A percentile compares a stretch with the other conserved stretches of the same genome.
Conservation (phyloP, 306 rosid species). For the Bauhinia variegata region DNA sequence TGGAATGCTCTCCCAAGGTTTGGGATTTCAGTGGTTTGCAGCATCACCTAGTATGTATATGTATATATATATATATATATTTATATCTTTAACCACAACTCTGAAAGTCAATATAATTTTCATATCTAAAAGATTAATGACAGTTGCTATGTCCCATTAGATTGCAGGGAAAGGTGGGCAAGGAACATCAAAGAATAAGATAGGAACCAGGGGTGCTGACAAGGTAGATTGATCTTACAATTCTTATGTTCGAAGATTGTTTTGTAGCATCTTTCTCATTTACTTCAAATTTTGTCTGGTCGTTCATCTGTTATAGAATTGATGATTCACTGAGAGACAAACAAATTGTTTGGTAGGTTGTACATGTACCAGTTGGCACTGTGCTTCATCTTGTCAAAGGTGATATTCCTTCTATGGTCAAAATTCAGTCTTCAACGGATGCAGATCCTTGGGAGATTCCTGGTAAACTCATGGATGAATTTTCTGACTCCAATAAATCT, state of each 20-base stretch:
- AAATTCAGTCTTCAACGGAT: constrained; percentile 48
- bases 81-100: constrained; percentile 26
- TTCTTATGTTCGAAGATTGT: constrained; percentile 17
- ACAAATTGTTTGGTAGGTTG: constrained; percentile 52
- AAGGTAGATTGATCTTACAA: constrained; percentile 54
- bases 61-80: no score
- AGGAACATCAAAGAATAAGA: constrained; percentile 78
- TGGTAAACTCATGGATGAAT: constrained; percentile 61
- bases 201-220: constrained; percentile 84
- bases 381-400: constrained; percentile 82
- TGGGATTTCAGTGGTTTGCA: constrained; percentile 94
- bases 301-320: constrained; percentile 9
- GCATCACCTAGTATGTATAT: constrained; percentile 69
- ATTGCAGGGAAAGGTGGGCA: constrained; percentile 75
- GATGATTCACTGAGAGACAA: constrained; percentile 24
- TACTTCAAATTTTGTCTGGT: constrained; percentile 7
- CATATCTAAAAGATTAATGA: constrained; percentile 28
- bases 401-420: constrained; percentile 55
- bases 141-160: constrained; percentile 49
- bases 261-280: constrained; percentile 19
- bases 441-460: constrained; percentile 93
- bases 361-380: constrained; percentile 80
- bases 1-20: constrained; percentile 76
- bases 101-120: constrained; percentile 19
- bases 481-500: constrained; percentile 32